These are phyloP conservation scores for Macrophomina pseudophaseolina DNA, from an alignment of 2,329 filamentous ascomycete genomes.

Conservation along the genomic window DNA sequence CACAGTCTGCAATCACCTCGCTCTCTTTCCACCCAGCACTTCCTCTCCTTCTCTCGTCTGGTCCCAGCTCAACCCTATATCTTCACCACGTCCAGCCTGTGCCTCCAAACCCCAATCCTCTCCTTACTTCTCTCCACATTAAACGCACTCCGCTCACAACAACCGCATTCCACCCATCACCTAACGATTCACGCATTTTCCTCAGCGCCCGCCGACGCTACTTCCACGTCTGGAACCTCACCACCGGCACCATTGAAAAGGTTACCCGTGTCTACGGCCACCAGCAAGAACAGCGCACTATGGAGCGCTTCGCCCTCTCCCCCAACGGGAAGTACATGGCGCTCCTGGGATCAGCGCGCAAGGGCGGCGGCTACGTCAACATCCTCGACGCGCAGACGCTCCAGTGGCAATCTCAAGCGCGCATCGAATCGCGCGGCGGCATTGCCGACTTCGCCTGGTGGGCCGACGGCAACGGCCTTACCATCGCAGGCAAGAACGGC, in stretches of 20 bases:
- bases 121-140: constrained; percentile 87
- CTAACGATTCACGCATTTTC: constrained; percentile 78
- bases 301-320: constrained; percentile 88
- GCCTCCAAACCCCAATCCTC: constrained; percentile 79
- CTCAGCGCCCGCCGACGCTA: constrained; percentile 86
- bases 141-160: constrained; percentile 82
- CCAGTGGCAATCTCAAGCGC: constrained; percentile 85
- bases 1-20: constrained; percentile 74
- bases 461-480: constrained; percentile 80
- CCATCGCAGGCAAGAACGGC: constrained; percentile 82
- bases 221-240: constrained; percentile 93
- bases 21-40: constrained; percentile 89
- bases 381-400: constrained; percentile 78
- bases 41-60: constrained; percentile 87
- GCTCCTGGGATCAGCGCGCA: constrained; percentile 76
- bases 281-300: constrained; percentile 80
- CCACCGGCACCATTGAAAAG: constrained; percentile 81
- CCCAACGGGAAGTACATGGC: constrained; percentile 88
- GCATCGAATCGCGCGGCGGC: constrained; percentile 80
- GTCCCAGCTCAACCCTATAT: constrained; percentile 81
- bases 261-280: constrained; percentile 76
- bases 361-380: constrained; percentile 88
- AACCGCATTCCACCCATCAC: constrained; percentile 74
- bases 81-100: constrained; percentile 86
- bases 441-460: constrained; percentile 95